Base-by-base conservation (phyloP, 1,284 basidiomycete species). In the Marasmius fiardii region DNA sequence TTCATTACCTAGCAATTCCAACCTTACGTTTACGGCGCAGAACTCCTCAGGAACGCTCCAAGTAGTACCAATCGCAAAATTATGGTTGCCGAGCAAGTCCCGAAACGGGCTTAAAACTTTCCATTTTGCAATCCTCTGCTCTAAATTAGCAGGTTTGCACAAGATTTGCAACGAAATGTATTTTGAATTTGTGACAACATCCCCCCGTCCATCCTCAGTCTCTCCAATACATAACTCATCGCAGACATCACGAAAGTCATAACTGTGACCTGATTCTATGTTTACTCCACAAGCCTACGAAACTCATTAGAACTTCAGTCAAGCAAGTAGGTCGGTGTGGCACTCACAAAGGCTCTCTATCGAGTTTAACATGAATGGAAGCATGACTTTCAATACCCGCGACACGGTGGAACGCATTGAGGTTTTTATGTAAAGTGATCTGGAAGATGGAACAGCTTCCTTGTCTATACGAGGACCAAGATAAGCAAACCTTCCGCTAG, bases 401-500 rank as follows among this genome's bases (percentile, higher is more conserved):
- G 62, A 94, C 85, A 54, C 95, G 89, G 70, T 93, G 93, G 78
- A 88, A 95, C 2, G 90, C 94, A 69, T 98, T 98, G 62, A 98
- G 73, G 80, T 98, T 98, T 79, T 99, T 98, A 80, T 98, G 94
- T 61, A 95, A 75, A 2, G 94, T 97, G 67, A 99, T 86, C 76
- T 98, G 95, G 89, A 95, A 97, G 44, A 96, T 88, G 0, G 92
- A 92, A 8, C 88, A 85, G 23, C 86, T 79, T 34, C 95, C 95
- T 78, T 97, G 91, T 45, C 93, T 86, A 57, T 67, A 60, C 54
- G 65, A 58, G 67, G 60, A 43, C 64, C 64, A 58, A 48, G 68
- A 53, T 53, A 54, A 51, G 50, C 43, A 51, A 56, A 51, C 20
- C 44, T 35, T 11, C 43, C 44, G 23, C 54, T 11, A 26, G 39